Conservation (phyloP, 495 filamentous ascomycete genomes). For the Tuber melanosporum region DNA sequence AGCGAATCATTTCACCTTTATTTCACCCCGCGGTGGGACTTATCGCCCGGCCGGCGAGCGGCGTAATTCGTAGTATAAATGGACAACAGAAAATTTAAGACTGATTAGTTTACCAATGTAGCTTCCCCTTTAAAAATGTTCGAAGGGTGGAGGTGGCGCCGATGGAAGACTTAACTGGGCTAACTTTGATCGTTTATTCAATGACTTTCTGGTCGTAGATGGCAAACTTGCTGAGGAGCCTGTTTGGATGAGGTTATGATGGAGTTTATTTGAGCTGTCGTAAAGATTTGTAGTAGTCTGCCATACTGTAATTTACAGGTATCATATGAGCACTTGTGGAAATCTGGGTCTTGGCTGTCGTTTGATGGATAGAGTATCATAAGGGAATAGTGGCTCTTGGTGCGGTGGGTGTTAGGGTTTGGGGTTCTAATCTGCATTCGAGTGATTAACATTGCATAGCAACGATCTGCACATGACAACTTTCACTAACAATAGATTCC, state of each 20-base stretch:
- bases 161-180: background rate
- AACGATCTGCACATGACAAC: background rate
- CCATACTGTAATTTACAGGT: too few species aligned
- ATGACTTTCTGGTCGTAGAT: background rate
- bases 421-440: background rate
- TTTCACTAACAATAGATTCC: too few species aligned
- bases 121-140: too few species aligned
- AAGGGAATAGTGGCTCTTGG: background rate
- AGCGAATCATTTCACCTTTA: too few species aligned
- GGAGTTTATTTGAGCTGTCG: background rate
- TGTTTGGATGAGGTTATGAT: background rate
- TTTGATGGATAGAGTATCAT: background rate
- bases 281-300: too few species aligned
- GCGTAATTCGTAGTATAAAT: too few species aligned
- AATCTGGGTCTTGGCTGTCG: background rate
- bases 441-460: background rate
- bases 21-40: too few species aligned
- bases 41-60: too few species aligned
- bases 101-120: too few species aligned
- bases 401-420: background rate
- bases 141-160: too few species aligned
- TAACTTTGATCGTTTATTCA: background rate
- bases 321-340: too few species aligned
- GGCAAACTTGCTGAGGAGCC: background rate
- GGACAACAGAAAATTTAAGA: too few species aligned